These are phyloP conservation scores for Erucastrum elatum DNA, from an alignment of 345 rosid genomes.

Conservation along the genomic window DNA sequence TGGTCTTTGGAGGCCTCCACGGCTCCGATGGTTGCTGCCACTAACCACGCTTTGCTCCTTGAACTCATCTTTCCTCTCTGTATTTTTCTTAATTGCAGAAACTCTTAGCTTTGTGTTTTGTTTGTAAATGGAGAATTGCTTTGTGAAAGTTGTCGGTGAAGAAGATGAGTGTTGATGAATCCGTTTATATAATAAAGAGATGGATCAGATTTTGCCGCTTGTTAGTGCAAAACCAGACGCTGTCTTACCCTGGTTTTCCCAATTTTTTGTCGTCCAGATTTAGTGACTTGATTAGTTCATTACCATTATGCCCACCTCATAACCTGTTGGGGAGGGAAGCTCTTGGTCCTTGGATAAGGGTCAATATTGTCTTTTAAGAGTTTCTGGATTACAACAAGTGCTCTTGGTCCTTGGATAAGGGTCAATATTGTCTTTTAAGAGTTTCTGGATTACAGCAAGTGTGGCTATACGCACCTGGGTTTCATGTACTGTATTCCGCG, in stretches of 20 bases:
- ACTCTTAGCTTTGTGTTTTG: not conserved
- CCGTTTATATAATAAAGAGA: slow-evolving; percentile 9
- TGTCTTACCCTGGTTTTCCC: slow-evolving; percentile 7
- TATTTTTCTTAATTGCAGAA: not conserved
- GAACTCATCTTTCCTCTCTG: slow-evolving; percentile 34
- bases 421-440: not conserved
- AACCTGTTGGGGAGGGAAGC: too few species aligned
- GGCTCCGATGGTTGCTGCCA: slow-evolving; percentile 54
- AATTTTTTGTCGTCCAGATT: not conserved
- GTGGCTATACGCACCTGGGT: slow-evolving; percentile 1
- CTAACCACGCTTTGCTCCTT: slow-evolving; percentile 47
- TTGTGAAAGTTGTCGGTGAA: slow-evolving; percentile 3
- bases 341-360: too few species aligned
- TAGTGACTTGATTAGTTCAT: not conserved
- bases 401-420: too few species aligned
- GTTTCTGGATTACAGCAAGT: not conserved
- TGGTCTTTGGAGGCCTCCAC: slow-evolving; percentile 61
- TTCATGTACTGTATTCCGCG: not conserved
- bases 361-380: not conserved
- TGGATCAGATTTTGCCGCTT: not conserved
- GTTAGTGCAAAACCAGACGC: slow-evolving; percentile 25
- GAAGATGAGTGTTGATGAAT: not conserved
- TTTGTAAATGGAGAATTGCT: not conserved
- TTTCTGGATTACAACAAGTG: not conserved
- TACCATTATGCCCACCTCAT: not conserved